Conservation (phyloP, 192 early-diverging fungal genomes). For the Coemansia sp. region DNA sequence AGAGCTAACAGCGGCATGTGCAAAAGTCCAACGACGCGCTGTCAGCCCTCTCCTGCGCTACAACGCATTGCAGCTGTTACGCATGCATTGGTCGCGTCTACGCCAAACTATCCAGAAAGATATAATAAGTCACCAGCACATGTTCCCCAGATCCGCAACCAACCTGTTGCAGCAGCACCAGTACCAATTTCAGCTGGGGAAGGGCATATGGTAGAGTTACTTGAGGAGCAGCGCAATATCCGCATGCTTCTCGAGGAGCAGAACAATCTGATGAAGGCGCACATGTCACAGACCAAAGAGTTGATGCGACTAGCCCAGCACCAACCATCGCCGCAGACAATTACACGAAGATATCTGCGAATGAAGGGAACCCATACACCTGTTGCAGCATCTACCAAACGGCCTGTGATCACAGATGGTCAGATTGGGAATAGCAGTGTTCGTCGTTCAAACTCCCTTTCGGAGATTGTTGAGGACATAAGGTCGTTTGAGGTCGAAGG, state of each 20-base stretch:
- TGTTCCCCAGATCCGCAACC: neutral
- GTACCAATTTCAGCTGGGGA: neutral
- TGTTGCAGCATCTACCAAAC: slow-evolving; percentile 5
- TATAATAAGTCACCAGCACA: no score
- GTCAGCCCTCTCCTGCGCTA: neutral
- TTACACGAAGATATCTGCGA: slow-evolving; percentile 44
- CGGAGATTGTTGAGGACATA: slow-evolving; percentile 47
- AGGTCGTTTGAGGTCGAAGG: slow-evolving; percentile 49
- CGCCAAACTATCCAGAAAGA: neutral
- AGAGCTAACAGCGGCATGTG: neutral
- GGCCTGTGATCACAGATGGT: neutral
- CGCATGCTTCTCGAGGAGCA: slow-evolving; percentile 43
- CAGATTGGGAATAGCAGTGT: neutral
- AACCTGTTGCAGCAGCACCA: neutral
- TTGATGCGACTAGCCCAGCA: slow-evolving; percentile 32
- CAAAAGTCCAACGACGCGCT: neutral
- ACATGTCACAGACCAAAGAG: slow-evolving; percentile 48
- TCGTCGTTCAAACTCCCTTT: slow-evolving; percentile 45
- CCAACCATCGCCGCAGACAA: slow-evolving; percentile 41
- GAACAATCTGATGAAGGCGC: slow-evolving; percentile 37
- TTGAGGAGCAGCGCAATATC: slow-evolving; percentile 47
- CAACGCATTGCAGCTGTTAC: slow-evolving; percentile 18
- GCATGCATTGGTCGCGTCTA: slow-evolving; percentile 6
- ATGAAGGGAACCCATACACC: slow-evolving; percentile 44
- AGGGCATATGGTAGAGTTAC: slow-evolving; percentile 24